Evolutionary conservation across 1,284 basidiomycete species (phyloP), one percentile per base, ranked within the genome.

Genomic region (Ustilago esculenta): DNA sequence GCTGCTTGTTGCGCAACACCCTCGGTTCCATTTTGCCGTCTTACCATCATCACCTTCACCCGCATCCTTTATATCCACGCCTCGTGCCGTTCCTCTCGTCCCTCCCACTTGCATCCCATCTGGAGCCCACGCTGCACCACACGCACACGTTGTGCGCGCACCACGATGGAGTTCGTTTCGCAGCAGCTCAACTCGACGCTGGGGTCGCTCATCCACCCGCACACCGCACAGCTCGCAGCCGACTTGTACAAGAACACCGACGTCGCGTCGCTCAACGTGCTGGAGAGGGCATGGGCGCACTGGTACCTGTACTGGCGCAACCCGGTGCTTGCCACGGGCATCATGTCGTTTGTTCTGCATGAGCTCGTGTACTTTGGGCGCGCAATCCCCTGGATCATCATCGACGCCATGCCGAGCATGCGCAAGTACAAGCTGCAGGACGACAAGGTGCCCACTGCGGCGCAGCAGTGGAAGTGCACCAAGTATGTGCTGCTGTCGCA

Each of bases 361-460:
- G 94, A 98, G 87, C 82, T 94, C 76, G 92, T 98, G 37, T 98
- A 98, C 86, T 98, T 98, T 83, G 95, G 95, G 24, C 91, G 95
- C 32, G 90, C 90, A 70, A 84, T 98, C 21, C 96, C 95, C 0
- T 97, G 93, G 92, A 90, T 98, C 78, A 90, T 97, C 83, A 90
- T 98, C 82, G 96, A 98, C 83, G 85, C 89, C 3, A 93, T 94
- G 47, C 93, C 94, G 0, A 95, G 92, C 84, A 97, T 98, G 85
- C 88, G 88, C 61, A 87, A 89, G 84, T 98, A 92, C 92, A 98
- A 98, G 84, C 85, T 98, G 5, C 95, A 98, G 61, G 78, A 86
- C 81, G 81, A 81, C 77, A 97, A 97, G 83, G 80, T 92, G 1
- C 91, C 94, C 4, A 89, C 92, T 1, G 73, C 87, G 0, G 84